Evolutionary conservation across 2,329 filamentous ascomycete genomes (phyloP).

Genomic region (Huntiella moniliformis): DNA sequence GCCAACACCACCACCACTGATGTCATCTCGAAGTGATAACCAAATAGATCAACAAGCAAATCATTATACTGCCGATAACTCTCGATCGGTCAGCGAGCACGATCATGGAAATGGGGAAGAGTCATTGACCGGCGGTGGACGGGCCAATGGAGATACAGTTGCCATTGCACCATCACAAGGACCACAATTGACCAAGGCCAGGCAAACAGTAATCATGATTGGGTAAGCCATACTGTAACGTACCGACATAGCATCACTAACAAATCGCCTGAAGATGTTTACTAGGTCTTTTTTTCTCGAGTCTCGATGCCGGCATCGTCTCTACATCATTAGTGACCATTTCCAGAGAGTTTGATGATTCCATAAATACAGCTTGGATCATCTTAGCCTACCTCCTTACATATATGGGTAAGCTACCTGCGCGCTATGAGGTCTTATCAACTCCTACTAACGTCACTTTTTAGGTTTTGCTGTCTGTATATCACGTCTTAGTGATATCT

Average conservation of each 20-base stretch:
- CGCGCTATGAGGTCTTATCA: neutral
- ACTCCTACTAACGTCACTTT: neutral
- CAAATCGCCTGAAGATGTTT: slow-evolving; percentile 17
- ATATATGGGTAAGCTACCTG: slow-evolving; percentile 28
- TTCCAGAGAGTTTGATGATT: slow-evolving; percentile 31
- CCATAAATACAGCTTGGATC: slow-evolving; percentile 34
- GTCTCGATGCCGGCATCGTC: slow-evolving; percentile 38
- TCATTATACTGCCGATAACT: too few species aligned
- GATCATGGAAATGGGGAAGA: too few species aligned
- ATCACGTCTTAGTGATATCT: slow-evolving; percentile 41
- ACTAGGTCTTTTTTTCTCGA: slow-evolving; percentile 35
- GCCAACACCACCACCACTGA: slow-evolving; percentile 5
- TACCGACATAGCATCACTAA: neutral
- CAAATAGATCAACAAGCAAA: neutral
- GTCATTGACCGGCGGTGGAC: slow-evolving; percentile 3
- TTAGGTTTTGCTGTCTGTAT: slow-evolving; percentile 37
- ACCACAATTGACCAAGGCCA: slow-evolving; percentile 6
- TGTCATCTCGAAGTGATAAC: neutral
- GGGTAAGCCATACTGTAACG: slow-evolving; percentile 8
- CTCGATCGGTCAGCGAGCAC: too few species aligned
- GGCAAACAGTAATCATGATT: slow-evolving; percentile 11
- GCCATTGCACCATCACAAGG: slow-evolving; percentile 2
- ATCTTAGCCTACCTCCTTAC: slow-evolving; percentile 36
- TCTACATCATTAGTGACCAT: slow-evolving; percentile 39
- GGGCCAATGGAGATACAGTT: slow-evolving; percentile 7